Evolutionary conservation across 306 rosid genomes (phyloP).

Genomic region (Castanea mollissima): DNA sequence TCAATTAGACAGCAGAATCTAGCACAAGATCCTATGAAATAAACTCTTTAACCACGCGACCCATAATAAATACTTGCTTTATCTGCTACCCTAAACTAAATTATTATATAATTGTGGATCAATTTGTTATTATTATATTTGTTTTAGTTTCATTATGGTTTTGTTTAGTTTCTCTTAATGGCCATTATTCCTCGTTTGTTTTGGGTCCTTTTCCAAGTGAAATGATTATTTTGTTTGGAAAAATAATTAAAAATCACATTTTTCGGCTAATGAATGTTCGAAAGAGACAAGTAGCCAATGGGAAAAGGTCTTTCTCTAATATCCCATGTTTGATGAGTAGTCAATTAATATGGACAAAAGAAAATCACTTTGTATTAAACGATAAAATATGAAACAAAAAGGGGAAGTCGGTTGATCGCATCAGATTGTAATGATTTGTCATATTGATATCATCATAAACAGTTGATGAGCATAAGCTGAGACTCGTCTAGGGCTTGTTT

Average conservation of each 20-base stretch:
- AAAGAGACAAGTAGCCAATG: constrained; percentile 37
- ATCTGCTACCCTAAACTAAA: neutral
- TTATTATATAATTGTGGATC: neutral
- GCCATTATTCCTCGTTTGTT: neutral
- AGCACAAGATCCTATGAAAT: constrained; percentile 38
- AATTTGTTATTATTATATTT: neutral
- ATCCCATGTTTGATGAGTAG: constrained; percentile 18
- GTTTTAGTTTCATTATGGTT: neutral
- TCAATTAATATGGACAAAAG: constrained; percentile 4
- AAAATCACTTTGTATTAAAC: constrained; percentile 31
- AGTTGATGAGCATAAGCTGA: constrained; percentile 27
- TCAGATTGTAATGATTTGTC: constrained; percentile 62
- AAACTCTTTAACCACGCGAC: constrained; percentile 50
- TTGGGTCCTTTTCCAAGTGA: neutral
- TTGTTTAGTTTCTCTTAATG: constrained; percentile 28
- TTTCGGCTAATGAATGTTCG: constrained; percentile 15
- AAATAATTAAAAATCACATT: neutral
- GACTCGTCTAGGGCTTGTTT: constrained; percentile 24
- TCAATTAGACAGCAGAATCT: constrained; percentile 40
- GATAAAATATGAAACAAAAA: constrained; percentile 36
- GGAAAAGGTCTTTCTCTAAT: constrained; percentile 24
- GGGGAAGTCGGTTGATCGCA: constrained; percentile 81
- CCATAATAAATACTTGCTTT: constrained; percentile 41
- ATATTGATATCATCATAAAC: constrained; percentile 53
- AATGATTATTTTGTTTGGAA: neutral